phyloP scores from a whole-genome alignment of 306 rosid genomes.

The Sphenostylis stenocarpa region DNA sequence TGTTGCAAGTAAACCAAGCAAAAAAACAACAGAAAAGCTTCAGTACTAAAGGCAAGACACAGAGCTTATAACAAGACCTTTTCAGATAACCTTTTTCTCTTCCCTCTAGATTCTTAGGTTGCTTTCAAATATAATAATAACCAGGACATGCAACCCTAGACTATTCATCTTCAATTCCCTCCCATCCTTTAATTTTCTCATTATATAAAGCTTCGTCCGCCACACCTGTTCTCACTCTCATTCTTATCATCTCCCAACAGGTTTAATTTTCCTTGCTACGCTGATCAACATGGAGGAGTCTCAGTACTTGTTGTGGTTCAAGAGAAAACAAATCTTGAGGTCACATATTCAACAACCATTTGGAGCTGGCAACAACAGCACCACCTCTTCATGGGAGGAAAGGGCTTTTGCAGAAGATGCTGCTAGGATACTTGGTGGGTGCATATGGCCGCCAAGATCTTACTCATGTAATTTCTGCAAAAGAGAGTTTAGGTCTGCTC shows the following conservation, averaged over 20 bases:
- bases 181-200: not conserved
- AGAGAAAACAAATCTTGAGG: conserved; percentile 46
- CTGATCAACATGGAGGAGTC: conserved; percentile 39
- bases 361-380: conserved; percentile 2
- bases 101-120: conserved; percentile 42
- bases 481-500: conserved; percentile 89
- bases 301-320: conserved; percentile 47
- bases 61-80: conserved; percentile 34
- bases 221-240: conserved; percentile 14
- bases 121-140: conserved; percentile 39
- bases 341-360: conserved; percentile 39
- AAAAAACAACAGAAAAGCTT: conserved; percentile 44
- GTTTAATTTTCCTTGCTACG: not conserved
- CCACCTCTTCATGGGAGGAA: conserved; percentile 66
- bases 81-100: conserved; percentile 42
- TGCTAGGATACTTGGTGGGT: conserved; percentile 59
- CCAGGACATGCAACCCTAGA: conserved; percentile 21
- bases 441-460: conserved; percentile 86
- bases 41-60: conserved; percentile 45
- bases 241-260: not conserved
- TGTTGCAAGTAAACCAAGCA: conserved; percentile 25
- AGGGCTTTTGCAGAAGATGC: conserved; percentile 82
- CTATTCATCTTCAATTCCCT: conserved; percentile 28
- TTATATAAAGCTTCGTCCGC: conserved; percentile 31
- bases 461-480: conserved; percentile 82